These are phyloP conservation scores for Thalia dealbata DNA, from an alignment of 176 grass and related monocot species.

Conservation along the genomic window DNA sequence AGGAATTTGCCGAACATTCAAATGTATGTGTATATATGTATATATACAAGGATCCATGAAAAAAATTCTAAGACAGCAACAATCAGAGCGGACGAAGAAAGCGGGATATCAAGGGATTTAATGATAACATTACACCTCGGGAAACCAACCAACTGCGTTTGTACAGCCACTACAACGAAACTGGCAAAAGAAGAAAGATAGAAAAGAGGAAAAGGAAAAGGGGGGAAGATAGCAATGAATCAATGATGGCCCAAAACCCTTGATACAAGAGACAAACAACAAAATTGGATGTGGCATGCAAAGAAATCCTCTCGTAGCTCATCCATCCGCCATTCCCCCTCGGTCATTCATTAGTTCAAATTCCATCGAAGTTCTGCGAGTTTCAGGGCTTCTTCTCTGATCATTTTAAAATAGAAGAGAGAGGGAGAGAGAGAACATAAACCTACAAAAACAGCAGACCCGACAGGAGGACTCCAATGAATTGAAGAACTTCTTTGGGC, in stretches of 20 bases:
- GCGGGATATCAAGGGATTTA: too few species aligned
- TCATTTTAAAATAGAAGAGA: constrained; percentile 3
- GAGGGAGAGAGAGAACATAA: constrained; percentile 1
- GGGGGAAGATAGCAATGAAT: not conserved
- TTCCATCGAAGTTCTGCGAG: not conserved
- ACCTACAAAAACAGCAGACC: constrained; percentile 39
- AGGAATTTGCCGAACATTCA: too few species aligned
- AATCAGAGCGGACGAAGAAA: too few species aligned
- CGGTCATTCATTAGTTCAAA: not conserved
- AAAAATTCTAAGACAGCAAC: too few species aligned
- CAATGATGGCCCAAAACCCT: too few species aligned
- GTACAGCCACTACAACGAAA: not conserved
- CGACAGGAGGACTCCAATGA: constrained; percentile 23
- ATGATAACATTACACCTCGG: too few species aligned
- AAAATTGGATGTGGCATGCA: not conserved
- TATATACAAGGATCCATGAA: too few species aligned
- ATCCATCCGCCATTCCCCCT: not conserved
- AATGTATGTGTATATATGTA: too few species aligned
- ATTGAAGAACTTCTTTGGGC: constrained; percentile 2
- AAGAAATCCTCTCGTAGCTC: not conserved
- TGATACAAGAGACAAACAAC: too few species aligned
- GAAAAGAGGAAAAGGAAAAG: too few species aligned
- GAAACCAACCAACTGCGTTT: too few species aligned
- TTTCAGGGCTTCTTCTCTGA: not conserved
- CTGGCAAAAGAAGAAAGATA: not conserved